Evolutionary conservation across 1,139 yeast genomes (phyloP).

Genomic region (Blastobotrys raffinosifermentans): DNA sequence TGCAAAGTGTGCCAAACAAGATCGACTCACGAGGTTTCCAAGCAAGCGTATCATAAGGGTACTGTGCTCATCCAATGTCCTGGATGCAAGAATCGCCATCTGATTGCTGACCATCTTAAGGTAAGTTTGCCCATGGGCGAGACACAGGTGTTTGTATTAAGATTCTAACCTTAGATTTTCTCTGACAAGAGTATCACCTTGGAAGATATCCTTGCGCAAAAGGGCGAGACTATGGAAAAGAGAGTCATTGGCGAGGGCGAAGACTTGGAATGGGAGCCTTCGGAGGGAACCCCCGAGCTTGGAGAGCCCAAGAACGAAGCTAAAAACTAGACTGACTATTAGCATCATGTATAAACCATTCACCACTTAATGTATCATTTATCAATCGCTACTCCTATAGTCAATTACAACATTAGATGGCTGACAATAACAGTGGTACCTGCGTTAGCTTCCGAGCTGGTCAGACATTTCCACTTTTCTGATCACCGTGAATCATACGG

Average conservation of each 20-base stretch:
- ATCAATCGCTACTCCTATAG: too few relatives aligned
- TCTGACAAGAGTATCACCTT: conserved; percentile 67
- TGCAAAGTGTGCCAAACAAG: conserved; percentile 83
- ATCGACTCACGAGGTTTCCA: conserved; percentile 81
- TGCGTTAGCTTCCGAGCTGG: conserved; percentile 1
- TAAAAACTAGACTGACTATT: neutral
- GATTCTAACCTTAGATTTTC: conserved; percentile 46
- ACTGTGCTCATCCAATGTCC: conserved; percentile 91
- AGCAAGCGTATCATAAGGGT: conserved; percentile 84
- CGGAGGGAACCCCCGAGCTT: neutral
- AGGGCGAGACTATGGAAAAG: conserved; percentile 69
- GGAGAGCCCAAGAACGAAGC: conserved; percentile 11
- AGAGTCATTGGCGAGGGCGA: conserved; percentile 22
- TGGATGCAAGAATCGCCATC: conserved; percentile 78
- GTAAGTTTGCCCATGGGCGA: conserved; percentile 24
- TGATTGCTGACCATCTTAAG: conserved; percentile 87
- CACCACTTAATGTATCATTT: too few relatives aligned
- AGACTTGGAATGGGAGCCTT: conserved; percentile 21
- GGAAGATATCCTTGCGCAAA: conserved; percentile 69
- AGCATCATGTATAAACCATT: neutral
- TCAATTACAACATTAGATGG: too few relatives aligned
- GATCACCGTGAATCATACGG: conserved; percentile 25
- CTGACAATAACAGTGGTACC: too few relatives aligned
- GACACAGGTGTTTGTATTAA: too few relatives aligned
- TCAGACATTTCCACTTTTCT: conserved; percentile 19